phyloP scores from a whole-genome alignment of 108 stramenopile species.

The Nannochloropsis oceanica region DNA sequence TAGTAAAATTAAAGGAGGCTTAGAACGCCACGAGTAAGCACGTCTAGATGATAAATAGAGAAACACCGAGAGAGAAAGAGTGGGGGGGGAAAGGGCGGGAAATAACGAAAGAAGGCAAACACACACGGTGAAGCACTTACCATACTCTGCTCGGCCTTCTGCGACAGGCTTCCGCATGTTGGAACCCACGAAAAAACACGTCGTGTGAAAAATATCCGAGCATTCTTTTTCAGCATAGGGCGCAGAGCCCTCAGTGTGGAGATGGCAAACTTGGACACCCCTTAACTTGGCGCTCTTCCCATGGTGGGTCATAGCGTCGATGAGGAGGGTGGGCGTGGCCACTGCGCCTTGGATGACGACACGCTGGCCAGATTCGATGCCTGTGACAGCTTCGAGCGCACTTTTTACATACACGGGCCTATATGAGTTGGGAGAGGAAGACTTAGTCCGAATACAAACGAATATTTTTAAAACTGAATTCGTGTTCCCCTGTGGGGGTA shows the following conservation, averaged over 20 bases:
- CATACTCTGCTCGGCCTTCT: slow-evolving; percentile 19
- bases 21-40: too few species aligned
- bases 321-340: slow-evolving; percentile 10
- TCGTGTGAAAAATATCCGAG: neutral
- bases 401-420: neutral
- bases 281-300: slow-evolving; percentile 3
- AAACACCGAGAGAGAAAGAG: too few species aligned
- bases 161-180: slow-evolving; percentile 18
- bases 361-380: neutral
- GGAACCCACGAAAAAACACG: slow-evolving; percentile 17
- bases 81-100: too few species aligned
- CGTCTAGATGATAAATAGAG: too few species aligned
- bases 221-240: slow-evolving; percentile 8
- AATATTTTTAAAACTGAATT: too few species aligned
- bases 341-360: slow-evolving; percentile 8
- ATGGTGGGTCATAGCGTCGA: slow-evolving; percentile 1
- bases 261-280: slow-evolving; percentile 5
- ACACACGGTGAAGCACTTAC: neutral
- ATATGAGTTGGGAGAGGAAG: neutral
- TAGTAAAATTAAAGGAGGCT: too few species aligned
- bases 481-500: too few species aligned
- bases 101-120: neutral
- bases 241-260: slow-evolving; percentile 10
- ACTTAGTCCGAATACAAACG: too few species aligned
- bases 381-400: neutral